Percentiles rank a stretch among this genome's conserved stretches.
phyloP scores from a whole-genome alignment of 441 rosid genomes.

The Capsella rubella region DNA sequence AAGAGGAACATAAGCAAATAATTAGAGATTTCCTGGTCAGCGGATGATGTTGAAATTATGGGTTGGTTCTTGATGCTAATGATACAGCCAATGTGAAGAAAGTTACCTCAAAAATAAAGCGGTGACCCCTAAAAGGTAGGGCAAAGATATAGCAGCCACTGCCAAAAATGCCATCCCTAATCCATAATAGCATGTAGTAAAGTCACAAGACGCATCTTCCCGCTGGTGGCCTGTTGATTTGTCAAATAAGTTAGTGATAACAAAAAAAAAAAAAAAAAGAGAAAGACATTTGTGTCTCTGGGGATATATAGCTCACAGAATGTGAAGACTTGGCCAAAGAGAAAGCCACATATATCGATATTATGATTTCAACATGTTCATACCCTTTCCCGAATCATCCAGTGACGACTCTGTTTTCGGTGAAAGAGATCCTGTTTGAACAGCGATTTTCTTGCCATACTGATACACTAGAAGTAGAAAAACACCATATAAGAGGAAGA shows the following conservation, averaged over 20 bases:
- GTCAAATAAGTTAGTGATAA: constrained; percentile 18
- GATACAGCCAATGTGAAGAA: constrained; percentile 21
- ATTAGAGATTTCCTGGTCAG: neutral
- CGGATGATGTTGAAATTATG: neutral
- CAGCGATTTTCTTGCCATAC: constrained; percentile 68
- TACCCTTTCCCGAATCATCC: constrained; percentile 88
- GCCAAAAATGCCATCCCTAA: constrained; percentile 78
- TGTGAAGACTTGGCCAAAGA: constrained; percentile 1
- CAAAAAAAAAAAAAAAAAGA: neutral
- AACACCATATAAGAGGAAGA: constrained; percentile 73
- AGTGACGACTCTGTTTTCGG: constrained; percentile 52
- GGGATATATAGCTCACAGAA: constrained; percentile 17
- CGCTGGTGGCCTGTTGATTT: constrained; percentile 71
- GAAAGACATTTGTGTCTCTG: neutral
- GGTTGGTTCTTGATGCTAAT: constrained; percentile 15
- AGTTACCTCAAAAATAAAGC: constrained; percentile 82
- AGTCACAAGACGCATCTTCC: constrained; percentile 59
- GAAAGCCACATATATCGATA: neutral
- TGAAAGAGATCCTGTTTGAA: constrained; percentile 54
- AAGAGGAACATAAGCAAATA: constrained; percentile 10
- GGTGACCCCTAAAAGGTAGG: constrained; percentile 78
- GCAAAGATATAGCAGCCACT: constrained; percentile 70
- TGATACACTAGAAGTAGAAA: constrained; percentile 66
- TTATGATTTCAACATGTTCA: constrained; percentile 11
- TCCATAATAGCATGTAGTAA: constrained; percentile 68